Conservation (phyloP, 306 rosid species). For the Hylodesmum podocarpum region DNA sequence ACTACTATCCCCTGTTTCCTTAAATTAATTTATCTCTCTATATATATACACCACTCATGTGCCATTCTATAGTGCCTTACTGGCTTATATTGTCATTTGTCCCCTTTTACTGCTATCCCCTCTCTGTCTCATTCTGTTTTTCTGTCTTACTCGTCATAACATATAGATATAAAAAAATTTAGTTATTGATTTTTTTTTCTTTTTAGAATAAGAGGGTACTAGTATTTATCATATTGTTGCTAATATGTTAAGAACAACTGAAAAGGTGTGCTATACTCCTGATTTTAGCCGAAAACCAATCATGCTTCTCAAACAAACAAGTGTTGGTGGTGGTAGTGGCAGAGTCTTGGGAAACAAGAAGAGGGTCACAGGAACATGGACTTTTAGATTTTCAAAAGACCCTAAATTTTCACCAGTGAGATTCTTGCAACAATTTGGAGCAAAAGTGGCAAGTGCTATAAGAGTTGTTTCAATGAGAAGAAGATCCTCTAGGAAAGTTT, state of each 20-base stretch:
- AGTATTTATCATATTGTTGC: neutral
- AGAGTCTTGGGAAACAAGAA: slow-evolving; percentile 34
- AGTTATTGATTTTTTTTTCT: neutral
- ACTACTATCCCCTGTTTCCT: slow-evolving; percentile 22
- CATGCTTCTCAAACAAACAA: slow-evolving; percentile 38
- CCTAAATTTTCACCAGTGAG: slow-evolving; percentile 41
- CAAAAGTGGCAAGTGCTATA: slow-evolving; percentile 52
- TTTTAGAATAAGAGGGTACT: too few relatives aligned
- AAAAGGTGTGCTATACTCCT: slow-evolving; percentile 65
- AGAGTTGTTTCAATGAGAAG: slow-evolving; percentile 43
- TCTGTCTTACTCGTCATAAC: neutral
- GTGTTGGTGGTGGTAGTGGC: neutral
- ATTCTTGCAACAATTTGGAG: slow-evolving; percentile 50
- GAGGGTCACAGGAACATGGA: slow-evolving; percentile 37
- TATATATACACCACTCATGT: slow-evolving; percentile 23
- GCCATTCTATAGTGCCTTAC: neutral
- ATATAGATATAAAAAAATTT: neutral
- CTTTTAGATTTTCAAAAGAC: slow-evolving; percentile 39
- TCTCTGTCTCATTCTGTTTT: neutral
- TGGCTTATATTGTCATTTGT: slow-evolving; percentile 30
- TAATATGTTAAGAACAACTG: slow-evolving; percentile 54
- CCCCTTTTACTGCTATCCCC: slow-evolving; percentile 14
- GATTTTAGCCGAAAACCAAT: slow-evolving; percentile 51
- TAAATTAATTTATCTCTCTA: neutral
- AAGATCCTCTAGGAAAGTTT: slow-evolving; percentile 60